phyloP scores from a whole-genome alignment of 495 filamentous ascomycete genomes.

The Xylaria longipes region DNA sequence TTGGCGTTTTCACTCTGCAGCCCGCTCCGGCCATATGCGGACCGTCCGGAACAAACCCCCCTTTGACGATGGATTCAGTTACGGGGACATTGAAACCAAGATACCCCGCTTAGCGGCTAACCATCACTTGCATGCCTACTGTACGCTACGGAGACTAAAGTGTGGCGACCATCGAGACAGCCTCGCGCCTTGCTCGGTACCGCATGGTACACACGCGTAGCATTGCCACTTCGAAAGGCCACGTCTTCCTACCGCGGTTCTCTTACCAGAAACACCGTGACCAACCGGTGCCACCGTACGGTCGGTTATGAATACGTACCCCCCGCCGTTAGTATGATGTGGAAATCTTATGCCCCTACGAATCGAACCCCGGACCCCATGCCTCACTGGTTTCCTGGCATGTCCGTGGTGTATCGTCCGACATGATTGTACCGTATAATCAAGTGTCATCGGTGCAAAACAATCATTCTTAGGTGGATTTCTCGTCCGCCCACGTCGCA shows the following conservation, averaged over 20 bases:
- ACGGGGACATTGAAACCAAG: slow-evolving; percentile 1
- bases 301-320: neutral
- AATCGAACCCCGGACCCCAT: neutral
- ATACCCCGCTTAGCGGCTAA: slow-evolving; percentile 1
- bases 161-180: slow-evolving; percentile 13
- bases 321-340: neutral
- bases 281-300: no score
- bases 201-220: neutral
- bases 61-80: slow-evolving; percentile 12
- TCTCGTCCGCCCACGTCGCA: neutral
- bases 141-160: slow-evolving; percentile 2
- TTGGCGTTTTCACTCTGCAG: slow-evolving; percentile 3
- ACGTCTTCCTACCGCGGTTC: neutral
- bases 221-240: neutral
- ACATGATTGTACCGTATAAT: neutral
- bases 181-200: slow-evolving; percentile 15
- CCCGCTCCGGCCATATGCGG: slow-evolving; percentile 14
- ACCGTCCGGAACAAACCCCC: slow-evolving; percentile 14
- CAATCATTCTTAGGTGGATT: neutral
- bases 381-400: neutral
- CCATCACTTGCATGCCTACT: neutral
- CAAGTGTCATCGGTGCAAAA: neutral
- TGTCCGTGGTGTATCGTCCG: neutral
- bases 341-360: neutral
- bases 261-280: neutral